phyloP scores from a whole-genome alignment of 2,329 filamentous ascomycete genomes.

The Thelonectria rubi region DNA sequence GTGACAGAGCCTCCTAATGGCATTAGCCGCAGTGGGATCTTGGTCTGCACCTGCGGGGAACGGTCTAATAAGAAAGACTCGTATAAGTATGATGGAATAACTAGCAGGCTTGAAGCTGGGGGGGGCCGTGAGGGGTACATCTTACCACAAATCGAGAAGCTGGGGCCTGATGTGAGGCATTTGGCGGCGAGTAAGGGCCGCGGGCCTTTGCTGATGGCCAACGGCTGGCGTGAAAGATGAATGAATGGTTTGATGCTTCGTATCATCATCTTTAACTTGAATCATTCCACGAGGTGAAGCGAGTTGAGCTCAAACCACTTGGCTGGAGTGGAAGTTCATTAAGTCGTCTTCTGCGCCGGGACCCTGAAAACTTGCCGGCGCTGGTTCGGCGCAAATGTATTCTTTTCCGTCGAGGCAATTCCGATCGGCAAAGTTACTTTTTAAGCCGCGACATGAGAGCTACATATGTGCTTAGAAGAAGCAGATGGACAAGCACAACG shows the following conservation, averaged over 20 bases:
- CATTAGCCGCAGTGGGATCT: conserved; percentile 41
- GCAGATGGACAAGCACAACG: too few species aligned
- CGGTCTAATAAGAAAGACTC: background rate
- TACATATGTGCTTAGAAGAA: too few species aligned
- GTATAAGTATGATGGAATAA: background rate
- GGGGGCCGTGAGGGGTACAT: background rate
- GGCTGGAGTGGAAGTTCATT: background rate
- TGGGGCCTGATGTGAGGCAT: background rate
- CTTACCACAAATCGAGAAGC: background rate
- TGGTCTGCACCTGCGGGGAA: background rate
- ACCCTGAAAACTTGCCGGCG: background rate
- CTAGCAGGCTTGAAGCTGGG: background rate
- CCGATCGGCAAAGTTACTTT: too few species aligned
- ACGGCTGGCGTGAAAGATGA: background rate
- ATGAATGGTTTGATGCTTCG: background rate
- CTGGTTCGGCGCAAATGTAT: background rate
- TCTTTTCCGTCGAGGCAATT: background rate
- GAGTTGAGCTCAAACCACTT: background rate
- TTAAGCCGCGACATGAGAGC: too few species aligned
- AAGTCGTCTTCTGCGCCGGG: background rate
- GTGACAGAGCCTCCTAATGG: conserved; percentile 52
- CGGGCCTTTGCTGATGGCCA: background rate
- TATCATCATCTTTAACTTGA: background rate
- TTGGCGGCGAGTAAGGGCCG: background rate
- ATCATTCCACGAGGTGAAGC: background rate